These are phyloP conservation scores for Solanum chilense DNA, from an alignment of 257 asterid genomes.

Conservation along the genomic window DNA sequence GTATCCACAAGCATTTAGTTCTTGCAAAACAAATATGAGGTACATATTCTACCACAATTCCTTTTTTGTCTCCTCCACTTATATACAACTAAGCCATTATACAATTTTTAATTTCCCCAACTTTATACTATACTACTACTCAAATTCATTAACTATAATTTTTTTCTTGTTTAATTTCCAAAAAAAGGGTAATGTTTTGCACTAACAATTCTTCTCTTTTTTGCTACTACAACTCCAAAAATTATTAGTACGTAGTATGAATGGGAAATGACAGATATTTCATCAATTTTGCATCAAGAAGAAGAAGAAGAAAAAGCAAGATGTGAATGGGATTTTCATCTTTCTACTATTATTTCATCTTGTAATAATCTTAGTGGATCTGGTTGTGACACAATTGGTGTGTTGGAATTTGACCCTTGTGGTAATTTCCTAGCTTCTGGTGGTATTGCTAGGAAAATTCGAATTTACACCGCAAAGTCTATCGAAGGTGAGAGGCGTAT, in stretches of 20 bases:
- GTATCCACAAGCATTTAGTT: background rate
- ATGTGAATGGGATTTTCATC: constrained; percentile 72
- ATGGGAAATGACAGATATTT: constrained; percentile 1
- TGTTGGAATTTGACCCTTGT: constrained; percentile 54
- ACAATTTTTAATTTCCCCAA: background rate
- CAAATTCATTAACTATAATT: background rate
- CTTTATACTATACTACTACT: background rate
- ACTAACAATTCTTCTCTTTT: background rate
- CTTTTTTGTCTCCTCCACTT: background rate
- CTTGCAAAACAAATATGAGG: background rate
- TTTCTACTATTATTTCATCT: constrained; percentile 45
- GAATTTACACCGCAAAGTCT: constrained; percentile 38
- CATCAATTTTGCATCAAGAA: background rate
- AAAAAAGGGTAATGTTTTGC: background rate
- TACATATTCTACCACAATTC: background rate
- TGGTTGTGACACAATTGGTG: constrained; percentile 68
- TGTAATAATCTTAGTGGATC: background rate
- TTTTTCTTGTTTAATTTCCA: background rate
- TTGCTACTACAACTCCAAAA: background rate
- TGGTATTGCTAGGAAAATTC: constrained; percentile 70
- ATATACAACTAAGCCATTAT: background rate
- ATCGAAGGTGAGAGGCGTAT: background rate
- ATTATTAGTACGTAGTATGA: background rate
- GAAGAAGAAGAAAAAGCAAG: constrained; percentile 20
- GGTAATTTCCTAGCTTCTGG: constrained; percentile 56